Conservation (phyloP, 176 grass and related monocot genomes). For the Oryza coarctata region DNA sequence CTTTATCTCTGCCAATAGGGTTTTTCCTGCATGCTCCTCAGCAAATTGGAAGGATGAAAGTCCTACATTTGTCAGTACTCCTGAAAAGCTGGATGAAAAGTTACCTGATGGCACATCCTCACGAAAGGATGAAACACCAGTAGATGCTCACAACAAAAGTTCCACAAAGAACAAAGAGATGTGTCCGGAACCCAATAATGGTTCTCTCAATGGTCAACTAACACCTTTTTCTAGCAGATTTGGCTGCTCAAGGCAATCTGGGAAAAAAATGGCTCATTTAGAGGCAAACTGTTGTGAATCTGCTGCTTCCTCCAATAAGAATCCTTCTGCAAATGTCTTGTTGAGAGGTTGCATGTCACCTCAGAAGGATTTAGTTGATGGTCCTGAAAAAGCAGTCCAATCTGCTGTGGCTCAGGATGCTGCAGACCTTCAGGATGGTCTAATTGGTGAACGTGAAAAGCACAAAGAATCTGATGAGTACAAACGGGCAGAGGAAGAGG, state of each 20-base stretch:
- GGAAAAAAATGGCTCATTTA: conserved; percentile 7
- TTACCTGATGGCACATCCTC: conserved; percentile 26
- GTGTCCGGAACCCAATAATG: neutral
- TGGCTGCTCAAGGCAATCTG: conserved; percentile 7
- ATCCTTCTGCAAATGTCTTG: neutral
- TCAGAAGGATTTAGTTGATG: conserved; percentile 25
- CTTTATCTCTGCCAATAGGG: conserved; percentile 31
- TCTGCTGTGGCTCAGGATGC: conserved; percentile 1
- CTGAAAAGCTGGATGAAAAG: conserved; percentile 47
- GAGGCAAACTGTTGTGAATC: conserved; percentile 31
- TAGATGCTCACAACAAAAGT: conserved; percentile 15
- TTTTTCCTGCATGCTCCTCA: conserved; percentile 29
- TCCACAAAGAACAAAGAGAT: conserved; percentile 25
- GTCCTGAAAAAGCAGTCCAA: conserved; percentile 5
- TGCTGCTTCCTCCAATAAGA: conserved; percentile 13
- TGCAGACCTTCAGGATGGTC: conserved; percentile 1
- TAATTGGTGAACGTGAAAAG: conserved; percentile 70
- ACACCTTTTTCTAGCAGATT: conserved; percentile 9
- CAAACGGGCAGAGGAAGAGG: conserved; percentile 67
- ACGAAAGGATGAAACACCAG: conserved; percentile 12
- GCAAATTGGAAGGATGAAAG: conserved; percentile 21
- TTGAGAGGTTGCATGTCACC: neutral
- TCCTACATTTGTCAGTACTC: conserved; percentile 38
- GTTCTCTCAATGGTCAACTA: conserved; percentile 7
- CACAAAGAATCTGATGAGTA: conserved; percentile 86